Conservation (phyloP, 75 land plant species). For the Sequoia sempervirens region DNA sequence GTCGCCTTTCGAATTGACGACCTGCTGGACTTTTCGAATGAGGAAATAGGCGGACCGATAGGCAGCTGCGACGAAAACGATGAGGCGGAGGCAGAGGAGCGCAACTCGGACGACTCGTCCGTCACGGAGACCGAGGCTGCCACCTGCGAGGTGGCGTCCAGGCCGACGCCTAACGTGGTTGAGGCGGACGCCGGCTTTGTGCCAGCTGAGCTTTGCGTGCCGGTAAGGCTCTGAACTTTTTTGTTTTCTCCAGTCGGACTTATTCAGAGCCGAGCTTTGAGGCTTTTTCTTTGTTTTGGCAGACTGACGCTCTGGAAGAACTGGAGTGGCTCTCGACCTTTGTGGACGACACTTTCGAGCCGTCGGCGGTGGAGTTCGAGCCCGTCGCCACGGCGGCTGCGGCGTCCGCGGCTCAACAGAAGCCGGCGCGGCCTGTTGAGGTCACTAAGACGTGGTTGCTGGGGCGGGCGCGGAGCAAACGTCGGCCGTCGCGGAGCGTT, state of each 20-base stretch:
- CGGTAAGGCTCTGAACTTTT: slow-evolving; percentile 3
- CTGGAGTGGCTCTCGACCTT: slow-evolving; percentile 85
- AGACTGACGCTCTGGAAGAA: slow-evolving; percentile 82
- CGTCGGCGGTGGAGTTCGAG: slow-evolving; percentile 21
- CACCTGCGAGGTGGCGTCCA: slow-evolving; percentile 3
- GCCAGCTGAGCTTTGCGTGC: slow-evolving; percentile 28
- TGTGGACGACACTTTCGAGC: slow-evolving; percentile 59
- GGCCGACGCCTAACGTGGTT: neutral
- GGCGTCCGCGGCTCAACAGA: neutral
- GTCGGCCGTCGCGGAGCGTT: neutral
- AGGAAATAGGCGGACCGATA: slow-evolving; percentile 38
- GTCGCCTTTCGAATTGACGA: slow-evolving; percentile 61
- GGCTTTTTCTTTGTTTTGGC: neutral
- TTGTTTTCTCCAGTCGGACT: neutral
- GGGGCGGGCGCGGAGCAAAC: slow-evolving; percentile 27
- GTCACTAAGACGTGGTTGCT: slow-evolving; percentile 15
- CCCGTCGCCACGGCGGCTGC: neutral
- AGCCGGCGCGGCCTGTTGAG: neutral
- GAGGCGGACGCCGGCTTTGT: neutral
- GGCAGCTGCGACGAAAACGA: neutral
- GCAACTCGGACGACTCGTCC: neutral
- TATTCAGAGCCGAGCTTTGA: neutral
- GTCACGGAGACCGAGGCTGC: slow-evolving; percentile 6
- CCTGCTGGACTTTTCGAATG: slow-evolving; percentile 65
- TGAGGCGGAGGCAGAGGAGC: neutral